Evolutionary conservation across 2,329 filamentous ascomycete genomes (phyloP).

Genomic region (Pseudogymnoascus sp.): DNA sequence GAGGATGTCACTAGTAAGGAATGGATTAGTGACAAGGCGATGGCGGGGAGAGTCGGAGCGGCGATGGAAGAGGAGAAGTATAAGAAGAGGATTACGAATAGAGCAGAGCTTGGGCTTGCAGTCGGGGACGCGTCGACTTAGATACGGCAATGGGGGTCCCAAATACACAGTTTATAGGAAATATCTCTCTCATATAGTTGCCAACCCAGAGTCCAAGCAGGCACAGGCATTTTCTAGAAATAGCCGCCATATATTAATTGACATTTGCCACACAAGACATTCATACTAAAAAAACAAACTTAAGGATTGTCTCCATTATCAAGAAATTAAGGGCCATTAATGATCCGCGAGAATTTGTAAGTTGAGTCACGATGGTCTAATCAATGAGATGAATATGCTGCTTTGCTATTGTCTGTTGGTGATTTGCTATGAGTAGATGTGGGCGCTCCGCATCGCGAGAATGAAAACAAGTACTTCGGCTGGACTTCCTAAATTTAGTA

Average conservation of each 20-base stretch:
- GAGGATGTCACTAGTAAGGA: slow-evolving; percentile 20
- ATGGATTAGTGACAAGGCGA: slow-evolving; percentile 18
- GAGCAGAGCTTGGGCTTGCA: background rate
- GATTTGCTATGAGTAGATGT: background rate
- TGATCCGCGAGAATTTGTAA: background rate
- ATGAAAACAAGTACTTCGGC: background rate
- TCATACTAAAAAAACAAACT: background rate
- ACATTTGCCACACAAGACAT: background rate
- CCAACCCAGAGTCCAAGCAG: background rate
- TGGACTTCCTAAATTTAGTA: background rate
- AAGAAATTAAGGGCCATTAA: background rate
- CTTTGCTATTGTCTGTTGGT: background rate
- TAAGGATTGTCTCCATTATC: background rate
- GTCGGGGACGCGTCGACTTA: background rate
- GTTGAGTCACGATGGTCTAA: background rate
- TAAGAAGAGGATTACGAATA: slow-evolving; percentile 8
- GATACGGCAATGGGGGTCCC: background rate
- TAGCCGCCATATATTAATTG: background rate
- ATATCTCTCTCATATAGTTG: background rate
- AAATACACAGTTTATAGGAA: background rate
- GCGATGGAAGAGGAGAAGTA: background rate
- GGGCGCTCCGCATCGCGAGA: background rate
- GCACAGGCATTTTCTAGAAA: background rate
- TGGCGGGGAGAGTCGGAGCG: background rate
- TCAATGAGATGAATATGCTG: background rate